Evolutionary conservation across 2,329 filamentous ascomycete species (phyloP).

Genomic region (Orbilia brochopaga): DNA sequence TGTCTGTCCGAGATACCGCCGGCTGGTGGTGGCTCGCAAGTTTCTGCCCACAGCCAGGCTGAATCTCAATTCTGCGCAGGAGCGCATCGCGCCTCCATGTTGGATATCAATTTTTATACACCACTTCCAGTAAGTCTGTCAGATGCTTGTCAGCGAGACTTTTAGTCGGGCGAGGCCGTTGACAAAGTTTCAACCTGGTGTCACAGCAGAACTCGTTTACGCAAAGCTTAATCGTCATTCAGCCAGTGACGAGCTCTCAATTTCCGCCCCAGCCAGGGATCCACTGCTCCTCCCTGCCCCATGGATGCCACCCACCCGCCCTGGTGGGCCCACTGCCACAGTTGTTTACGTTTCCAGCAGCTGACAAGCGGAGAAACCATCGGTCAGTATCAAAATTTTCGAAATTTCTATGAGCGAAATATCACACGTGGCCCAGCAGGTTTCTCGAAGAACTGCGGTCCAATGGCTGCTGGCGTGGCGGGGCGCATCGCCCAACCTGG

Average conservation of each 20-base stretch:
- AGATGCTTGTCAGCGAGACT: constrained; percentile 8
- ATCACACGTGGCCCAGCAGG: constrained; percentile 8
- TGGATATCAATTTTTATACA: not conserved
- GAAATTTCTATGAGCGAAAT: constrained; percentile 20
- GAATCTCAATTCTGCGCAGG: not conserved
- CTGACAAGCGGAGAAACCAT: constrained; percentile 13
- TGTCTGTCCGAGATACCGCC: not conserved
- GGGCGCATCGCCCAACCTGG: constrained; percentile 12
- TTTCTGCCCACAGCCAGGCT: not conserved
- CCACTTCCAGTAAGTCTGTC: not conserved
- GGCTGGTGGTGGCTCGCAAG: not conserved
- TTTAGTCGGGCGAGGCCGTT: not conserved
- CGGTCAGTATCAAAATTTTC: constrained; percentile 6
- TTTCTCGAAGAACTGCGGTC: constrained; percentile 9
- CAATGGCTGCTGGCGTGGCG: constrained; percentile 27
- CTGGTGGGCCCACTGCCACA: too few species aligned
- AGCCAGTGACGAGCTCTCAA: constrained; percentile 46
- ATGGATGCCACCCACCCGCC: not conserved
- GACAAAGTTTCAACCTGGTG: constrained; percentile 5
- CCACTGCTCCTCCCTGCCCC: not conserved
- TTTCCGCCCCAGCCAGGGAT: constrained; percentile 31
- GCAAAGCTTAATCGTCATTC: constrained; percentile 41
- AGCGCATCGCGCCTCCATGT: not conserved
- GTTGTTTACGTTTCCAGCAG: too few species aligned
- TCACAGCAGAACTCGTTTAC: constrained; percentile 34